Base-by-base conservation (phyloP, 805 yeast genomes). In the Ogataea philodendri region DNA sequence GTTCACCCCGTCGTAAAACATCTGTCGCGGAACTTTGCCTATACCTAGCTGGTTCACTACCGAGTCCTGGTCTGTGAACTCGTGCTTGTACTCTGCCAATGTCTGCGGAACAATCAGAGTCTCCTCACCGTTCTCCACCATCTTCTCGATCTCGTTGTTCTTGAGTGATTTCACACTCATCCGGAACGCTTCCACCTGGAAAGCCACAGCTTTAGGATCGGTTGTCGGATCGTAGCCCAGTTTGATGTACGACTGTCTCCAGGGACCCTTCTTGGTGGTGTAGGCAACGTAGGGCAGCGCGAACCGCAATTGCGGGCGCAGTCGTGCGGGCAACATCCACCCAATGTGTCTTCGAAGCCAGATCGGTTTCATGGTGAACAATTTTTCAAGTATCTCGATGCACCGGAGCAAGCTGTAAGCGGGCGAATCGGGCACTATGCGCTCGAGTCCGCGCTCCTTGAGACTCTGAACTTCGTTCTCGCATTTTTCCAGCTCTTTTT, bases 221-320 rank as follows among this genome's bases (percentile, higher is more conserved):
- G 60, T 49, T 26, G 74, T 64, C 0, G 97, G 97, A 59, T 90
- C 85, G 24, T 79, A 68, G 1, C 96, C 97, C 47, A 79, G 77
- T 46, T 66, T 73, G 28, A 88, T 78, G 55, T 82, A 87, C 8
- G 93, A 76, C 41, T 86, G 87, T 49, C 97, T 72, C 95, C 96
- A 93, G 0, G 97, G 98, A 0, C 98, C 98, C 52, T 83, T 84
- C 22, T 83, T 77, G 55, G 79, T 84, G 26, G 86, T 72, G 55
- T 78, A 93, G 0, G 96, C 73, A 0, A 87, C 83, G 55, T 84
- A 81, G 0, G 97, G 95, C 32, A 93, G 58, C 0, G 96, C 94
- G 44, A 74, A 79, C 48, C 83, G 79, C 27, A 90, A 53, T 45
- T 52, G 76, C 52, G 58, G 57, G 48, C 59, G 63, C 45, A 58